Base-by-base conservation (phyloP, 2,329 filamentous ascomycete genomes). In the Phaeosphaeria sp. region DNA sequence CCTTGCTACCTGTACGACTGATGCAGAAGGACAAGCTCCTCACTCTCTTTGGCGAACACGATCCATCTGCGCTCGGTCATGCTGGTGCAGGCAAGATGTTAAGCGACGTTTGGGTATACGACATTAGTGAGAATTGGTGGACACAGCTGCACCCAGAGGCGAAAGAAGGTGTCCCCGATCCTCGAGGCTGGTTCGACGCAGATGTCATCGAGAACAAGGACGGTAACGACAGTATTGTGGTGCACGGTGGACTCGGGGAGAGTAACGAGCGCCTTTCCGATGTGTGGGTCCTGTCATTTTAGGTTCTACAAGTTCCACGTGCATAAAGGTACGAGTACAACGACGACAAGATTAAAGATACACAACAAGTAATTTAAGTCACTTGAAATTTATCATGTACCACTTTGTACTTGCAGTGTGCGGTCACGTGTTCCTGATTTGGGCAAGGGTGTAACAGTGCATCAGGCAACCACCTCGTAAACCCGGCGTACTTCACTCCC, bases 31-130 rank as follows among this genome's bases (percentile, higher is more conserved):
- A 71, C 4, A 77, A 68, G 44, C 67, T 86, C 13, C 66, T 86
- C 2, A 86, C 83, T 0, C 42, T 84, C 51, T 86, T 86, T 62
- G 83, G 84, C 3, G 84, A 86, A 65, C 77, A 75, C 2, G 83
- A 86, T 67, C 84, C 84, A 0, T 84, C 81, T 55, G 77, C 76
- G 1, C 66, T 84, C 8, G 84, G 84, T 0, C 84, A 86, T 66
- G 79, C 80, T 47, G 84, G 83, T 0, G 84, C 84, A 0, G 84
- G 84, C 0, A 86, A 85, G 71, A 86, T 86, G 83, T 59, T 85
- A 45, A 65, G 67, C 2, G 83, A 86, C 67, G 77, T 80, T 0
- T 86, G 84, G 84, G 71, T 77, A 0, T 86, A 74, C 53, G 74
- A 77, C 18, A 68, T 77, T 21, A 64, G 56, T 24, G 72, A 75